Percentiles rank a stretch among this genome's conserved stretches.
phyloP scores from a whole-genome alignment of 345 rosid species.

The Populus ilicifolia region DNA sequence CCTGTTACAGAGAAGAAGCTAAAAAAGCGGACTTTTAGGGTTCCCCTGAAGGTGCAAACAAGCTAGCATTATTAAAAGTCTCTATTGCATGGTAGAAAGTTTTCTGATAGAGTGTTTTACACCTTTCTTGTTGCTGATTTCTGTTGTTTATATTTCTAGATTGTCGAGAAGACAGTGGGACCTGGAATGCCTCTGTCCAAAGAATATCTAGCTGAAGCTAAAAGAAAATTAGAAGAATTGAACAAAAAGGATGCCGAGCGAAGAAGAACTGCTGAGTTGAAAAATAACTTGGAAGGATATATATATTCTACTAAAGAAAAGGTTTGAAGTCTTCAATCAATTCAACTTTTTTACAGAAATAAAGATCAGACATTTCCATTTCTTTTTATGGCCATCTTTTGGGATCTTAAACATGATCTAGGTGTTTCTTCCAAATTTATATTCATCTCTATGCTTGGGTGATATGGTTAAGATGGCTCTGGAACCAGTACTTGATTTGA shows the following conservation, averaged over 20 bases:
- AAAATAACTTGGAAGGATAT: conserved; percentile 88
- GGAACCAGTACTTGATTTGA: not conserved
- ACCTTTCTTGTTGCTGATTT: not conserved
- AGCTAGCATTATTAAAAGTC: not conserved
- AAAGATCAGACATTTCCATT: not conserved
- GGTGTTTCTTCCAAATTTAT: too few relatives aligned
- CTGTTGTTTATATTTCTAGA: conserved; percentile 35
- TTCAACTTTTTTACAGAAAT: not conserved
- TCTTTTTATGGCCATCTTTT: not conserved
- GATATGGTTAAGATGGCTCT: not conserved
- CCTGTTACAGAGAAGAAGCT: conserved; percentile 69
- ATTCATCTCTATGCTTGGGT: not conserved
- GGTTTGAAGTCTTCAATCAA: conserved; percentile 32
- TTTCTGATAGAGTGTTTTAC: not conserved
- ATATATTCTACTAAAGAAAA: conserved; percentile 94
- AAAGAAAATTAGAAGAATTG: conserved; percentile 64
- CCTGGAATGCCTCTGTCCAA: conserved; percentile 66
- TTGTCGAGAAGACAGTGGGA: conserved; percentile 73
- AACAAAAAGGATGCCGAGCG: conserved; percentile 88
- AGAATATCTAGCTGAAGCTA: conserved; percentile 68
- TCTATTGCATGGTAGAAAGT: not conserved
- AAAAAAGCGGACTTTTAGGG: conserved; percentile 72
- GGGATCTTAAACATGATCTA: too few relatives aligned
- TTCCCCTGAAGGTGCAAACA: conserved; percentile 71
- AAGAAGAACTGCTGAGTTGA: conserved; percentile 87